A percentile compares a stretch with the other conserved stretches of the same genome.
These are phyloP conservation scores for Leccinum subrobustum DNA, from an alignment of 1,284 basidiomycete species.

Conservation along the genomic window DNA sequence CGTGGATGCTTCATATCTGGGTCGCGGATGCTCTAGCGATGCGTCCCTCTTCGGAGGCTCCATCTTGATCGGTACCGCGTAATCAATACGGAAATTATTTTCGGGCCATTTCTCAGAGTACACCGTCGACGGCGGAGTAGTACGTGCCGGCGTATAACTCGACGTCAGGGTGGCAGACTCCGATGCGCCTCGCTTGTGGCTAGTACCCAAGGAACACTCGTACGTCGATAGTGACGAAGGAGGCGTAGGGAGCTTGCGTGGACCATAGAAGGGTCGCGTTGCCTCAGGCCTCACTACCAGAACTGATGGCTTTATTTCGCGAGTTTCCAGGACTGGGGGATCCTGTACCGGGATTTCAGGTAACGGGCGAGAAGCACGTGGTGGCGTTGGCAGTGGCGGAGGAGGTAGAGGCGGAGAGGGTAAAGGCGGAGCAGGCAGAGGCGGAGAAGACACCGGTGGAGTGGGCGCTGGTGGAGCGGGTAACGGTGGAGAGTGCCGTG, in stretches of 20 bases:
- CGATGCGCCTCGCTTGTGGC: constrained; percentile 24
- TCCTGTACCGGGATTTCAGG: constrained; percentile 33
- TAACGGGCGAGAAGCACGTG: constrained; percentile 29
- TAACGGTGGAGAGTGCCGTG: constrained; percentile 33
- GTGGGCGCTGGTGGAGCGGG: constrained; percentile 22
- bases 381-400: constrained; percentile 26
- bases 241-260: constrained; percentile 36
- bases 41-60: constrained; percentile 26
- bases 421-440: constrained; percentile 1
- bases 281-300: constrained; percentile 23
- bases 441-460: constrained; percentile 18
- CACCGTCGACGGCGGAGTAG: constrained; percentile 33
- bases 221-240: constrained; percentile 29
- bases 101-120: constrained; percentile 34
- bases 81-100: constrained; percentile 25
- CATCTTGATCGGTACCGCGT: constrained; percentile 22
- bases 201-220: constrained; percentile 17
- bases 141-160: constrained; percentile 33
- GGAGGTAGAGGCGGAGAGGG: constrained; percentile 10
- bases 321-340: constrained; percentile 11
- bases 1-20: constrained; percentile 23
- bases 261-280: constrained; percentile 22
- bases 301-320: constrained; percentile 21
- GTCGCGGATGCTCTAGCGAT: constrained; percentile 26
- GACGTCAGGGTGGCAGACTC: constrained; percentile 29